Evolutionary conservation across 768 basidiomycete species (phyloP).

Genomic region (Inosperma sp.): DNA sequence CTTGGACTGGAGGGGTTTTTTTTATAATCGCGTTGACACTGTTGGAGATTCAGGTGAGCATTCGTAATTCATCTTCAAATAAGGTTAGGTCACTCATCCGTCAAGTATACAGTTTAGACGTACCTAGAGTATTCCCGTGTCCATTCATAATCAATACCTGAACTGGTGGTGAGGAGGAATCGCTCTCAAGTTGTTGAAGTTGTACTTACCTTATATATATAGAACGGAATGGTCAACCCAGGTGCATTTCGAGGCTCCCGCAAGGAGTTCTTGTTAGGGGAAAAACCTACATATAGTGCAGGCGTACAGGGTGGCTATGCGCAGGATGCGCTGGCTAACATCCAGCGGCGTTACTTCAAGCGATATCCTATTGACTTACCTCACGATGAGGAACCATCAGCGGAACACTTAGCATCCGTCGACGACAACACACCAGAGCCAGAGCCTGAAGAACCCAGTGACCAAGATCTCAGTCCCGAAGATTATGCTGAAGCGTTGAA

Average conservation of each 20-base stretch:
- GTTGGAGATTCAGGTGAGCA: no score
- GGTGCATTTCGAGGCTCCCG: background rate
- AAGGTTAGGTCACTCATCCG: no score
- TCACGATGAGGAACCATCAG: background rate
- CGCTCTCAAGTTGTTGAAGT: no score
- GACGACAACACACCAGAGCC: background rate
- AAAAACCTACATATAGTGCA: background rate
- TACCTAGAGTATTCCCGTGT: no score
- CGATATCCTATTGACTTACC: background rate
- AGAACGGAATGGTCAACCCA: constrained; percentile 2
- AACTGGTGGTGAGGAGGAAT: no score
- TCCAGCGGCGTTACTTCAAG: constrained; percentile 1
- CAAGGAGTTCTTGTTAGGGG: background rate
- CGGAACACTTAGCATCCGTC: background rate
- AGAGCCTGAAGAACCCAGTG: background rate
- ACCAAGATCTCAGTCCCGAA: background rate
- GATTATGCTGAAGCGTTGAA: background rate
- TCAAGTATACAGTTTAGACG: no score
- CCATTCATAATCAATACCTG: no score
- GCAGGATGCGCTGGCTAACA: background rate
- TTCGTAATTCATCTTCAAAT: no score
- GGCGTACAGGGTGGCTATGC: background rate
- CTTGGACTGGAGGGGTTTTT: no score
- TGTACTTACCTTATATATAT: no score
- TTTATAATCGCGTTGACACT: no score